Evolutionary conservation across 495 filamentous ascomycete genomes (phyloP), one percentile per base, ranked within the genome.

Genomic region (Tetracladium marchalianum): DNA sequence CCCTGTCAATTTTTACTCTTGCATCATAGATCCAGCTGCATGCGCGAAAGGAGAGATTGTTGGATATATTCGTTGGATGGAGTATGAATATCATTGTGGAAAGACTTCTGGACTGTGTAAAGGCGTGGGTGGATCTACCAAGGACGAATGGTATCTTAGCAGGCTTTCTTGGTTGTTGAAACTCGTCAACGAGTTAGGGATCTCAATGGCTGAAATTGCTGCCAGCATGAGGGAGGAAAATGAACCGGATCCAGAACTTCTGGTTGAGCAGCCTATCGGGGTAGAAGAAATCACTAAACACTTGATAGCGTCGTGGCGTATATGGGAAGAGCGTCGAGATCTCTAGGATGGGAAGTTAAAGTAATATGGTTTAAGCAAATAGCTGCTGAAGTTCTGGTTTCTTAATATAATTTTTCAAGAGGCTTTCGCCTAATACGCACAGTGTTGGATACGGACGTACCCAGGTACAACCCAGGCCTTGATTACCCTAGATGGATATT

Each of bases 61-160:
- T 12, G 15, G 24, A 22, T 46, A 46, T 16, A 36, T 46, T 27
- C 11, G 5, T 15, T 46, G 43, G 43, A 17, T 46, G 31, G 43
- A 46, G 43, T 24, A 46, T 38, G 43, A 46, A 16, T 46, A 37
- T 38, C 43, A 37, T 27, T 36, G 31, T 38, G 43, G 43, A 31
- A 46, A 31, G 4, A 36, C 43, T 22, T 46, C 43, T 12, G 7
- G n/a, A 27, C 22, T 27, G 22, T 27, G 22, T 7, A 27, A 27
- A 27, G 7, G 22, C 32, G n/a, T 46, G 4, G 43, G 31, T 24
- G 31, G 31, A 46, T 36, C 32, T 37, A 9, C 34, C 35, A 37
- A 24, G 31, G 43, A 36, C 3, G 18, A 38, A 15, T 46, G 43
- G 43, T 46, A 46, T 13, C 31, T 38, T 35, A 46, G 34, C 15